Evolutionary conservation across 2,329 filamentous ascomycete species (phyloP), one percentile per base, ranked within the genome.

Genomic region (Nigrospora sphaerica): DNA sequence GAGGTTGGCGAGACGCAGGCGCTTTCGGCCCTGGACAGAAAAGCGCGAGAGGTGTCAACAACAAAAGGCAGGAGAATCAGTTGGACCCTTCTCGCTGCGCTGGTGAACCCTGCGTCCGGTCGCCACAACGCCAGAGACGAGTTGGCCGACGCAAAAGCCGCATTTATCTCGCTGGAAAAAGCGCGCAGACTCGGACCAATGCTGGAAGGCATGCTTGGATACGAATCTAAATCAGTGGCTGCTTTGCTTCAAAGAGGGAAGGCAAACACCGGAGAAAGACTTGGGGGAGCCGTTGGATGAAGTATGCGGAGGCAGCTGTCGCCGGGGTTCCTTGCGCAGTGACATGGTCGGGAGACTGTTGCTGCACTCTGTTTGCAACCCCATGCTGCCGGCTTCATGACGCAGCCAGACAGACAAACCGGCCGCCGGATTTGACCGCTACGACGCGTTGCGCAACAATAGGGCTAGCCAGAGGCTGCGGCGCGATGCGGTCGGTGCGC

Each of bases 1-100:
- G 66, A 70, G 46, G 55, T 65, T 28, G 67, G 64, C 34, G 68
- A 71, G 56, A 65, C 63, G 57, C 65, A 68, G 39, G 68, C 70
- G 57, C 62, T 70, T 35, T 62, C 65, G 1, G 67, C 66, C 46
- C 62, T 70, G 53, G 57, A 59, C 5, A 61, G 60, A 47, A 61
- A 64, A 48, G 54, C 62, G 17, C 52, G 52, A 31, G 16, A 51
- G 45, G 17, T 48, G 47, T 44, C 46, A 38, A 51, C 23, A 6
- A 18, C 49, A 28, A 58, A 57, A 42, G 55, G 55, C 46, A 64
- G 63, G 52, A 58, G 67, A 10, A 57, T 65, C 13, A 70, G 67
- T 56, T 70, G 68, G 68, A 70, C 67, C 0, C 66, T 62, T 0
- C 60, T 70, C 6, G 67, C 65, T 0, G 60, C 62, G 23, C 61